These are phyloP conservation scores for Mangifera indica DNA, from an alignment of 345 rosid species.

Conservation along the genomic window DNA sequence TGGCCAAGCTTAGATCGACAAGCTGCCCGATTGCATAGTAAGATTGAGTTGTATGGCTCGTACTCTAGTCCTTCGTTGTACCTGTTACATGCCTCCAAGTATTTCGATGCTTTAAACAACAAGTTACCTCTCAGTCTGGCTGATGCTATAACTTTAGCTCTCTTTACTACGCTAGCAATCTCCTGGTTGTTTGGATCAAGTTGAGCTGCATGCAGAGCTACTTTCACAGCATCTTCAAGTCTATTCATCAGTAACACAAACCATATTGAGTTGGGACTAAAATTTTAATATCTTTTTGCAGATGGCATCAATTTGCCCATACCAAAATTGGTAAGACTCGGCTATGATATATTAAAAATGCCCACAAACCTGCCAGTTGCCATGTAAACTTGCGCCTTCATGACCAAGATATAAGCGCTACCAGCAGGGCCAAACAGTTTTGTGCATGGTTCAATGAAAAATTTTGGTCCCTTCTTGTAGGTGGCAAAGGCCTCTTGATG, in stretches of 20 bases:
- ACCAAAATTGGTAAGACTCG: not conserved
- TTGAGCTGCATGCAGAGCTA: constrained; percentile 65
- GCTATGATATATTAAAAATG: not conserved
- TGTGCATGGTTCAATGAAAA: constrained; percentile 37
- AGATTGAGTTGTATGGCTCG: constrained; percentile 68
- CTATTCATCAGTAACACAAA: constrained; percentile 27
- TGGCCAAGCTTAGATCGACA: constrained; percentile 65
- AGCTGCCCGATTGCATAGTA: constrained; percentile 92
- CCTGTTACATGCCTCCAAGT: constrained; percentile 56
- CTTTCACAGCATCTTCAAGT: constrained; percentile 72
- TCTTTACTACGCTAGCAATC: constrained; percentile 36
- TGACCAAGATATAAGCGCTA: constrained; percentile 41
- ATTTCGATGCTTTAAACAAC: constrained; percentile 63
- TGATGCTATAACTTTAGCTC: constrained; percentile 52
- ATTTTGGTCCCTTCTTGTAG: constrained; percentile 43
- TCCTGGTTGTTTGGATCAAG: constrained; percentile 71
- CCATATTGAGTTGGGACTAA: not conserved
- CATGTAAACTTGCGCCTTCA: constrained; percentile 56
- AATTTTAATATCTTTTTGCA: not conserved
- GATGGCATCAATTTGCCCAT: not conserved
- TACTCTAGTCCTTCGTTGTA: constrained; percentile 80
- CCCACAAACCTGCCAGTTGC: constrained; percentile 64
- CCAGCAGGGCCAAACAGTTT: constrained; percentile 47
- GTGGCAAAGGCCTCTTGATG: constrained; percentile 56
- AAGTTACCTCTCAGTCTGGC: constrained; percentile 74